Evolutionary conservation across 1,284 basidiomycete genomes (phyloP), one percentile per base, ranked within the genome.

Genomic region (Testicularia cyperi): DNA sequence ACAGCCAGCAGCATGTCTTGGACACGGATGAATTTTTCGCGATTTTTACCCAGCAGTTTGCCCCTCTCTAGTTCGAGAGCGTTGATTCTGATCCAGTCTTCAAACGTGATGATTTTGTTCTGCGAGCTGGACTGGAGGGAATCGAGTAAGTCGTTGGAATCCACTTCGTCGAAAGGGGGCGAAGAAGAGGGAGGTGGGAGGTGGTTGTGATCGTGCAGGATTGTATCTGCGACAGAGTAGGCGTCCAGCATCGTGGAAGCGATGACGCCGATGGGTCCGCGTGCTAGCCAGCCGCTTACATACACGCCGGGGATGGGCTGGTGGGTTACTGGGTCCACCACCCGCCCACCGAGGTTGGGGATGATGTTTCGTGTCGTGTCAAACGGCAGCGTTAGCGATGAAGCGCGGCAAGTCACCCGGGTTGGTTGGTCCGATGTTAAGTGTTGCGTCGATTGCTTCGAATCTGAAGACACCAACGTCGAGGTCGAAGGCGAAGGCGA

Each of bases 161-260:
- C 28, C 4, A 41, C 28, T 9, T 38, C 38, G 19, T n/a, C 29
- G 6, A 5, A 14, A 10, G 4, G 14, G 18, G 13, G 21, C 3
- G 18, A 14, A 2, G 6, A 6, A 6, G 29, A 6, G 20, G 33
- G 10, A n/a, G n/a, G n/a, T n/a, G n/a, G n/a, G n/a, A n/a, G n/a
- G 22, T 26, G 23, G 16, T 36, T 38, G 25, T 65, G 43, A 61
- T 90, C 90, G 2, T 77, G 70, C 1, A 88, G 62, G 34, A 94
- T 83, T 1, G 81, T 80, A 37, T 89, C 86, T 0, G 87, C 86
- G 2, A 88, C 85, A 3, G 81, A 80, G 72, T 92, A 92, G 14
- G 94, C 90, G 75, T 96, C 84, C 77, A 90, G 85, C 91, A 98
- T 92, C 19, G 95, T 97, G 14, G 86, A 83, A 0, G 90, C 92